These are phyloP conservation scores for Fusarium humuli DNA, from an alignment of 2,329 filamentous ascomycete genomes.

Conservation along the genomic window DNA sequence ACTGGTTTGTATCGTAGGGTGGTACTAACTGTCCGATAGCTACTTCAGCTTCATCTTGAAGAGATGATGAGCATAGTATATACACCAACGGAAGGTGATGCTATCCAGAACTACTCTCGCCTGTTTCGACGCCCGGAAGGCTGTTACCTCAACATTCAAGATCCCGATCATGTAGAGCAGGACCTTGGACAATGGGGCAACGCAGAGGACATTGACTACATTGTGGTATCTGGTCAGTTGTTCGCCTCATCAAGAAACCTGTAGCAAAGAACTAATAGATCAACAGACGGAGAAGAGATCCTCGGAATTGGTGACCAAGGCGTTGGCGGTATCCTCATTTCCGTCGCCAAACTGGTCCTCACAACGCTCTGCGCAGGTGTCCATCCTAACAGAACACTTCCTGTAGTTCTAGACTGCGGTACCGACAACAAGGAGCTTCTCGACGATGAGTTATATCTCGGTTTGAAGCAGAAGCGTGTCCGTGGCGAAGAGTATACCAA, in stretches of 20 bases:
- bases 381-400: conserved; percentile 80
- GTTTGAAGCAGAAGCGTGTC: conserved; percentile 73
- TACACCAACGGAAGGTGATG: conserved; percentile 89
- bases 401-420: conserved; percentile 86
- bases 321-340: conserved; percentile 85
- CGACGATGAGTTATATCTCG: conserved; percentile 82
- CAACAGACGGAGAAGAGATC: conserved; percentile 73
- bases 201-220: conserved; percentile 84
- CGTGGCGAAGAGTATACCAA: conserved; percentile 79
- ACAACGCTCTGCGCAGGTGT: conserved; percentile 90
- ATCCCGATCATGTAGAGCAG: conserved; percentile 73
- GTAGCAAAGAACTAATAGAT: background rate
- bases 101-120: conserved; percentile 84
- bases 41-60: conserved; percentile 80
- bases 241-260: rapidly evolving
- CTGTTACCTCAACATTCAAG: conserved; percentile 81
- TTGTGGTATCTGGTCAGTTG: conserved; percentile 80
- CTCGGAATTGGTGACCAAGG: conserved; percentile 92
- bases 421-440: conserved; percentile 83
- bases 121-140: conserved; percentile 84
- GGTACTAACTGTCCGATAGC: conserved; percentile 55
- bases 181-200: conserved; percentile 75
- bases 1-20: rapidly evolving
- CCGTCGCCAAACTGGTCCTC: conserved; percentile 82
- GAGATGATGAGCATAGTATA: conserved; percentile 95